Base-by-base conservation (phyloP, 2,329 filamentous ascomycete species). In the Escovopsis weberi region DNA sequence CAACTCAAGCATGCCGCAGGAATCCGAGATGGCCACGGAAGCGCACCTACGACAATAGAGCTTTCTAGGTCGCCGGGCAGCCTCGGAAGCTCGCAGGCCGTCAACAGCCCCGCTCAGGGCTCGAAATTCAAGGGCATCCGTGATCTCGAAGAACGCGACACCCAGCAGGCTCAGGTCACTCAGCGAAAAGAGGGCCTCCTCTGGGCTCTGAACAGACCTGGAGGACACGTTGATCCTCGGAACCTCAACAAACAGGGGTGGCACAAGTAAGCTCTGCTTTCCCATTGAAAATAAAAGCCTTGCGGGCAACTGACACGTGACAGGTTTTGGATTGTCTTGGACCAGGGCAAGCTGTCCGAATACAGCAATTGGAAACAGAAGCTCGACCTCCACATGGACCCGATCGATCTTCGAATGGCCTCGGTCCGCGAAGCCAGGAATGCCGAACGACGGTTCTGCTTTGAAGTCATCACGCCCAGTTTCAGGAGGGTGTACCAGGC, bases 311-410 rank as follows among this genome's bases (percentile, higher is more conserved):
- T 57, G 44, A 55, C 39, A 19, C 39, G 28, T 12, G n/a, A 34
- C 53, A 93, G 87, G 57, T 98, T 96, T 63, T 98, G 91, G 91
- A 93, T 98, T 49, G 91, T 98, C 2, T 71, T 98, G 37, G 93
- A 96, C 58, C 88, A 94, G 61, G 91, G 91, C 23, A 94, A 91
- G 59, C 72, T 98, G 12, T 95, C 89, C 2, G 91, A 98, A 58
- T 98, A 98, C 63, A 94, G 88, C 59, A 96, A 98, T 60, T 98
- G 91, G 91, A 98, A 98, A 63, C 86, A 98, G 59, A 89, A 79
- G 59, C 74, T 98, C 23, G 91, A 98, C 61, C 69, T 96, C 26
- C 93, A 98, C 59, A 96, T 94, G 78, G 91, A 96, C 2, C 91
- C 91, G 0, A 96, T 98, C 50, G 93, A 98, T 60, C 69, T 98